phyloP scores from a whole-genome alignment of 805 yeast species.

The Candida saitoana region DNA sequence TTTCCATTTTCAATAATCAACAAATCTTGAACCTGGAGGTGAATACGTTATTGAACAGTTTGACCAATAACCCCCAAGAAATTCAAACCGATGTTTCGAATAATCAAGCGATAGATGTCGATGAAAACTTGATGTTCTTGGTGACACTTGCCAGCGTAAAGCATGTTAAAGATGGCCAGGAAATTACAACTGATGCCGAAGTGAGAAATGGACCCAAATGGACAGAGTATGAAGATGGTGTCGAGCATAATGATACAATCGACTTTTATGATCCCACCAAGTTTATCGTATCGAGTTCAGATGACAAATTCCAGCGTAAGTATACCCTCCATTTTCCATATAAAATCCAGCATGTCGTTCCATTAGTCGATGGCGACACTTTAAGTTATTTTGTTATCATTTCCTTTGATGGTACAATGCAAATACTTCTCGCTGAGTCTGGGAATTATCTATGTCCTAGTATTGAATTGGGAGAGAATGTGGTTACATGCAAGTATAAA shows the following conservation, averaged over 20 bases:
- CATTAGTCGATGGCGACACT: conserved; percentile 27
- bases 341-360: conserved; percentile 46
- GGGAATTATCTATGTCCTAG: conserved; percentile 47
- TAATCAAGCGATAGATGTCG: conserved; percentile 26
- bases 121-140: conserved; percentile 36
- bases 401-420: conserved; percentile 56
- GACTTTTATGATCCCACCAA: conserved; percentile 46
- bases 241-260: conserved; percentile 26
- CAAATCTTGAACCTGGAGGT: conserved; percentile 29
- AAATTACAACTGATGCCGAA: conserved; percentile 31
- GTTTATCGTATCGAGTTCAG: conserved; percentile 42
- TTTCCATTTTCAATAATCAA: conserved; percentile 31
- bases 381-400: conserved; percentile 48
- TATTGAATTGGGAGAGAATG: conserved; percentile 49
- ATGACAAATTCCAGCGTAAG: conserved; percentile 25
- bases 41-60: conserved; percentile 19
- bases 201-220: conserved; percentile 41
- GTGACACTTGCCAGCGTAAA: conserved; percentile 32
- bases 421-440: conserved; percentile 37
- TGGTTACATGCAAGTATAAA: conserved; percentile 34
- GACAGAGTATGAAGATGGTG: conserved; percentile 36
- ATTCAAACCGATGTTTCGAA: conserved; percentile 22
- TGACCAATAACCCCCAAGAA: conserved; percentile 16
- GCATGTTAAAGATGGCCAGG: conserved; percentile 17
- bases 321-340: conserved; percentile 43